Evolutionary conservation across 2,329 filamentous ascomycete genomes (phyloP), one percentile per base, ranked within the genome.

Genomic region (Madurella mycetomatis): DNA sequence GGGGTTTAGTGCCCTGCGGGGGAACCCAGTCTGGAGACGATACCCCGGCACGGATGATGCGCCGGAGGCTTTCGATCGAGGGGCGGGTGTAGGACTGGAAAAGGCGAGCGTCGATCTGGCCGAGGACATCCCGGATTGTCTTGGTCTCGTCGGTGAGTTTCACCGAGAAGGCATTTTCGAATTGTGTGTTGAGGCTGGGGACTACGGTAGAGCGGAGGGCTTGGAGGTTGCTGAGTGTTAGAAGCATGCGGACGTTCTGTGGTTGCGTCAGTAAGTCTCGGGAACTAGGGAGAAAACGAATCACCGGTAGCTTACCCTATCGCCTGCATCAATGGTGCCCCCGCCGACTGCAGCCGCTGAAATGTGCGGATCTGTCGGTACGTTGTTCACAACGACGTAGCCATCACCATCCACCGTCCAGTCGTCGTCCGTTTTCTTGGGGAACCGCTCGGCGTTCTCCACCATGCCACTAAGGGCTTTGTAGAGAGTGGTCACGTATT

Each of bases 401-500:
- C 69, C 67, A 13, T 80, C 77, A 16, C 67, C 63, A 15, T 79
- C 76, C 2, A 76, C 74, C 0, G 75, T 79, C 81, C 81, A 84
- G 53, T 83, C 80, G 55, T 84, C 80, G 44, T 86, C 84, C 1
- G 82, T 74, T 62, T 83, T 84, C 62, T 85, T 82, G 13, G 84
- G 70, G 2, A 85, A 81, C 54, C 84, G 84, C 72, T 97, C 91
- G 2, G 94, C 92, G 70, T 96, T 97, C 72, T 97, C 94, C 1
- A 99, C 91, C 84, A 99, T 92, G 18, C 92, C 94, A 64, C 90
- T 95, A 39, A 99, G 74, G 7, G 90, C 90, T 69, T 95, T 95
- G 72, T 97, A 97, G 42, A 99, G 75, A 54, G 92, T 96, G 7
- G 87, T 91, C 15, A 96, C 91, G 66, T 99, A 99, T 66, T 95